These are phyloP conservation scores for Ophiocordyceps unilateralis DNA, from an alignment of 2,329 filamentous ascomycete genomes.

Conservation along the genomic window DNA sequence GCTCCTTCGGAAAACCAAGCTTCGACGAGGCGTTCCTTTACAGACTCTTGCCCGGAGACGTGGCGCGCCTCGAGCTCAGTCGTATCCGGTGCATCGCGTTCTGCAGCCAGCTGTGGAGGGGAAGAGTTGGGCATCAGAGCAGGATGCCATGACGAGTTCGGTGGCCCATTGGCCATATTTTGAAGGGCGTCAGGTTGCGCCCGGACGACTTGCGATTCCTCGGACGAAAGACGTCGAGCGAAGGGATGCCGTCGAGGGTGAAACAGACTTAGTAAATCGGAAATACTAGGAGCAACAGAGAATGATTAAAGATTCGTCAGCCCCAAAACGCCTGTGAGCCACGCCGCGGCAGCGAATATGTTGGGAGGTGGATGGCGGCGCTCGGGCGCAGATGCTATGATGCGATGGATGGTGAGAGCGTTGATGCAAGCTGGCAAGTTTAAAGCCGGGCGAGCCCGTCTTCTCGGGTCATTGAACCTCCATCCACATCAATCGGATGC, in stretches of 20 bases:
- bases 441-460: not conserved
- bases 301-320: too few relatives aligned
- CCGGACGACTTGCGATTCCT: constrained; percentile 1
- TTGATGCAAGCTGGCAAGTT: not conserved
- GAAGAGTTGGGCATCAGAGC: constrained; percentile 19
- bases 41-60: constrained; percentile 1
- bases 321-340: not conserved
- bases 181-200: not conserved
- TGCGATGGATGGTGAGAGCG: not conserved
- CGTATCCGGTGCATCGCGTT: not conserved
- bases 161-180: constrained; percentile 19
- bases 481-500: too few relatives aligned
- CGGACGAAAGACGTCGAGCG: not conserved
- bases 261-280: not conserved
- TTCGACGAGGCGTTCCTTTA: constrained; percentile 3
- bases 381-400: not conserved
- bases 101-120: not conserved
- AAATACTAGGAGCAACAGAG: not conserved
- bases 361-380: not conserved
- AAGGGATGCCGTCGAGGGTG: not conserved
- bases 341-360: not conserved
- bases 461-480: too few relatives aligned
- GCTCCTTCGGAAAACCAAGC: constrained; percentile 7
- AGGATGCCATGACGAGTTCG: constrained; percentile 22
- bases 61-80: constrained; percentile 5